A percentile compares a stretch with the other conserved stretches of the same genome.
Conservation (phyloP, 2,329 filamentous ascomycete species). For the Sarocladiaceae sp. region DNA sequence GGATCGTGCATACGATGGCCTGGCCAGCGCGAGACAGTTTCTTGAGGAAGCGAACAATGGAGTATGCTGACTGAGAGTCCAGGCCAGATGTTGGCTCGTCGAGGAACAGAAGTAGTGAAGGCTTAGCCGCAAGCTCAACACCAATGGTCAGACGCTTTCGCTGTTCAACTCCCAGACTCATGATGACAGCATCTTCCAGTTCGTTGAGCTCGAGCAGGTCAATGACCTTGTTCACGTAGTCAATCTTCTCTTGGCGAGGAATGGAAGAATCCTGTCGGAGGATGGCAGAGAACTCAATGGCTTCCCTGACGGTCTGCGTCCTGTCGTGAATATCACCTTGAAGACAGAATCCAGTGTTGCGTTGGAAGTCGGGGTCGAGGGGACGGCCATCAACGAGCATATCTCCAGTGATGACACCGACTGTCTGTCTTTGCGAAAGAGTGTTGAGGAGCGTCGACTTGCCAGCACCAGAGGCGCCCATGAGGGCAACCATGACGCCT, state of each 20-base stretch:
- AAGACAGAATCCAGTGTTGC: constrained; percentile 65
- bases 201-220: constrained; percentile 60
- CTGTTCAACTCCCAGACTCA: constrained; percentile 55
- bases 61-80: constrained; percentile 51
- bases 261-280: constrained; percentile 55
- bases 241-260: constrained; percentile 56
- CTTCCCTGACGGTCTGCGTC: constrained; percentile 60
- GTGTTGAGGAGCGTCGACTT: constrained; percentile 83
- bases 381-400: constrained; percentile 71
- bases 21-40: constrained; percentile 55
- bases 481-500: constrained; percentile 73
- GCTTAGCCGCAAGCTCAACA: constrained; percentile 50
- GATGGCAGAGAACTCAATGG: constrained; percentile 60
- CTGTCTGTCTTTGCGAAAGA: constrained; percentile 64
- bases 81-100: constrained; percentile 56
- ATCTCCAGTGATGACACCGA: constrained; percentile 70
- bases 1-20: constrained; percentile 55
- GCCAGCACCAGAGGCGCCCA: constrained; percentile 77
- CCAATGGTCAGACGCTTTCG: constrained; percentile 50
- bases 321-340: constrained; percentile 63
- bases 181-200: constrained; percentile 57
- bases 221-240: constrained; percentile 62
- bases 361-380: constrained; percentile 68
- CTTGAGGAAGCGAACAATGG: constrained; percentile 54
- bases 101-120: constrained; percentile 55